Evolutionary conservation across 1,284 basidiomycete species (phyloP).

Genomic region (Ganoderma resinaceum): DNA sequence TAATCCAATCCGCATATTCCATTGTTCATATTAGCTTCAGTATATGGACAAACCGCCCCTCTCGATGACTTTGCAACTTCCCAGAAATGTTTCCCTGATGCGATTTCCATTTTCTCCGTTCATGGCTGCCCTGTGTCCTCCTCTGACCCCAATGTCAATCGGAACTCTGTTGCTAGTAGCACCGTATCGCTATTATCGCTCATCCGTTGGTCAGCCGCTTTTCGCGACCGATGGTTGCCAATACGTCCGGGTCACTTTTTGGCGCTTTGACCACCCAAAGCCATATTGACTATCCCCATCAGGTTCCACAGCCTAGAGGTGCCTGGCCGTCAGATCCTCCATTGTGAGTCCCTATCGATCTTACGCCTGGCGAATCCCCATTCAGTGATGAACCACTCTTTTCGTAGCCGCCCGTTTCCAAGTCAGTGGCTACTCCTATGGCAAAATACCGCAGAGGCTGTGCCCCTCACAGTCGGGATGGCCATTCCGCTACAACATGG

Average conservation of each 20-base stretch:
- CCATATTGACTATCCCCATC: not conserved
- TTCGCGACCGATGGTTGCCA: not conserved
- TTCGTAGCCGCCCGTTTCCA: not conserved
- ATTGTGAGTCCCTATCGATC: not conserved
- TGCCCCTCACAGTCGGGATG: not conserved
- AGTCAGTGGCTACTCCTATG: conserved; percentile 1
- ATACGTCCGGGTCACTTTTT: not conserved
- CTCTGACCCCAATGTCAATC: not conserved
- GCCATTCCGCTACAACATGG: not conserved
- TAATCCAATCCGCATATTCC: no score
- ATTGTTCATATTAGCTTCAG: no score
- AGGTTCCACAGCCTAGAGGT: not conserved
- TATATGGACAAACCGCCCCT: no score
- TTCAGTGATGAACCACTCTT: not conserved
- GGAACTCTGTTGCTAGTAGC: not conserved
- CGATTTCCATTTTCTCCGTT: no score
- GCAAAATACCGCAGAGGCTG: not conserved
- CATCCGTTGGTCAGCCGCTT: not conserved
- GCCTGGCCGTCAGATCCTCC: not conserved
- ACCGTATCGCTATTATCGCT: not conserved
- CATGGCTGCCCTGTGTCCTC: not conserved
- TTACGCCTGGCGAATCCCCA: not conserved
- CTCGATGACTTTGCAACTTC: no score
- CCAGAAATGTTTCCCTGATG: no score
- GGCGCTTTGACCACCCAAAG: not conserved